These are phyloP conservation scores for Lentinula aciculospora DNA, from an alignment of 768 basidiomycete species.

Conservation along the genomic window DNA sequence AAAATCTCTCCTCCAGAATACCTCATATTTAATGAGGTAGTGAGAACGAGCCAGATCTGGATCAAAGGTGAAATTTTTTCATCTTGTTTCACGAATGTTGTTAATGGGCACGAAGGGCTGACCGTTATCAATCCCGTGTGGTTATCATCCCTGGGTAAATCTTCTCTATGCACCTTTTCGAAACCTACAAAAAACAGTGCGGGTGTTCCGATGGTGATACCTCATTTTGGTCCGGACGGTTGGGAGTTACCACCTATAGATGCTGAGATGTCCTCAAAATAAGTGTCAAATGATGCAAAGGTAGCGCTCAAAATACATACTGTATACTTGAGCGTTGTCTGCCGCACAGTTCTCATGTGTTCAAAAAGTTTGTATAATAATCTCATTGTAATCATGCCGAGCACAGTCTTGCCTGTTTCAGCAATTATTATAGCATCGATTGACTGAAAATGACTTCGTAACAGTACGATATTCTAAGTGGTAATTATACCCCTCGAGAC, in stretches of 20 bases:
- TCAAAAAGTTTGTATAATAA: too few relatives aligned
- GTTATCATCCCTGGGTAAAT: slow-evolving; percentile 75
- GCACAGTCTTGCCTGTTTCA: too few relatives aligned
- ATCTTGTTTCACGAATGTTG: background rate
- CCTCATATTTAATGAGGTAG: slow-evolving; percentile 76
- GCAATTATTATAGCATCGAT: too few relatives aligned
- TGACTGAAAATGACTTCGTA: too few relatives aligned
- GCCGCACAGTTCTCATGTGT: too few relatives aligned
- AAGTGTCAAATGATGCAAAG: background rate
- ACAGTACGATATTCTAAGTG: too few relatives aligned
- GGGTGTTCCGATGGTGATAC: slow-evolving; percentile 70
- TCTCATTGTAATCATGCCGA: too few relatives aligned
- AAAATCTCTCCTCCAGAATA: slow-evolving; percentile 76
- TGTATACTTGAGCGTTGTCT: too few relatives aligned
- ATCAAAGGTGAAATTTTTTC: slow-evolving; percentile 60
- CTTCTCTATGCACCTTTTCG: slow-evolving; percentile 83
- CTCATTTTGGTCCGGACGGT: slow-evolving; percentile 77
- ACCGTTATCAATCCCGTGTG: slow-evolving; percentile 86
- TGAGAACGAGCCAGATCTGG: slow-evolving; percentile 69
- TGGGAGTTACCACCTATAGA: slow-evolving; percentile 84
- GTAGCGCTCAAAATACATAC: too few relatives aligned
- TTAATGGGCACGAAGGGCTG: slow-evolving; percentile 41
- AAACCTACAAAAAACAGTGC: slow-evolving; percentile 70
- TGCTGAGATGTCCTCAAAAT: slow-evolving; percentile 16
- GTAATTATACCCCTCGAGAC: too few relatives aligned